phyloP scores from a whole-genome alignment of 306 rosid genomes.

The Trifolium subterraneum region DNA sequence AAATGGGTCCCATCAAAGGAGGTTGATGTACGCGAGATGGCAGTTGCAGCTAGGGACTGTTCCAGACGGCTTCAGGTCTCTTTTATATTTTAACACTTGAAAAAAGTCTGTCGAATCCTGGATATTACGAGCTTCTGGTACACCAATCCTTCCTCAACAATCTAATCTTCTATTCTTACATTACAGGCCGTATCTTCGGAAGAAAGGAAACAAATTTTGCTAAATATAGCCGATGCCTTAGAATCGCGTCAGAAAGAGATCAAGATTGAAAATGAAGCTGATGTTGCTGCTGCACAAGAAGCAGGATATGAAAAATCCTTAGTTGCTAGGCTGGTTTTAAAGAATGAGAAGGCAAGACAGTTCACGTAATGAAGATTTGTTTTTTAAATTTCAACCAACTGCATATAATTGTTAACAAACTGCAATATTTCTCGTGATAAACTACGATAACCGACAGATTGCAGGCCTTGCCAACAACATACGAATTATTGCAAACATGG shows the following conservation, averaged over 20 bases:
- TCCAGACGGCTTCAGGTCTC: slow-evolving; percentile 93
- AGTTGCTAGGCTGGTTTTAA: slow-evolving; percentile 79
- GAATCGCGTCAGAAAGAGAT: slow-evolving; percentile 72
- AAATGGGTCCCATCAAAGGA: slow-evolving; percentile 71
- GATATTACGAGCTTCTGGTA: slow-evolving; percentile 22
- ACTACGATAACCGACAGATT: slow-evolving; percentile 62
- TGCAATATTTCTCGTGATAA: slow-evolving; percentile 40
- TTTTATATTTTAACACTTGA: slow-evolving; percentile 28
- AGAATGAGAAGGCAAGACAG: slow-evolving; percentile 78
- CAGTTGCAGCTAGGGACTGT: slow-evolving; percentile 96
- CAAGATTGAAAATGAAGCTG: slow-evolving; percentile 83
- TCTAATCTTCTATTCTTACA: slow-evolving; percentile 42
- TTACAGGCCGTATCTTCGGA: slow-evolving; percentile 76
- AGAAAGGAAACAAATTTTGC: slow-evolving; percentile 80
- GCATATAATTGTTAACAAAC: slow-evolving; percentile 22
- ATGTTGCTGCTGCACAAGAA: slow-evolving; percentile 73
- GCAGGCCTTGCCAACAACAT: slow-evolving; percentile 78
- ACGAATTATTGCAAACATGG: slow-evolving; percentile 87
- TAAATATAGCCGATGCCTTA: slow-evolving; percentile 90
- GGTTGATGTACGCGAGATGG: slow-evolving; percentile 82
- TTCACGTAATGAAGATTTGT: slow-evolving; percentile 16
- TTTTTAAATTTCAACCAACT: slow-evolving; percentile 27
- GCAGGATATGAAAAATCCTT: slow-evolving; percentile 84
- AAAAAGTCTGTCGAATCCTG: slow-evolving; percentile 14
- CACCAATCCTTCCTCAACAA: slow-evolving; percentile 33